These are phyloP conservation scores for Astragalus glycyphyllos DNA, from an alignment of 306 rosid species.

Conservation along the genomic window DNA sequence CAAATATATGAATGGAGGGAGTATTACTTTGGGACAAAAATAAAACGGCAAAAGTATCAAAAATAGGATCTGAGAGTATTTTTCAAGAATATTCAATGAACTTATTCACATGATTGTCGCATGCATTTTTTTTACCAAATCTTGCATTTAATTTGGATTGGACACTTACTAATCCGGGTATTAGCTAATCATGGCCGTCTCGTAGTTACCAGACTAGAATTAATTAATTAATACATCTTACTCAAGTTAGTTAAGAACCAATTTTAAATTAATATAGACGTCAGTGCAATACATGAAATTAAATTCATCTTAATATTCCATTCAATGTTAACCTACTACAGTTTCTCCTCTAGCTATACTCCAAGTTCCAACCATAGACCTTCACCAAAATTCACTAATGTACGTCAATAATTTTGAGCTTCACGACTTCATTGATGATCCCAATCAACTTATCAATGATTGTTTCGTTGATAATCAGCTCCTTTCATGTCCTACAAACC, in stretches of 20 bases:
- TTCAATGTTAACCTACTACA: not conserved
- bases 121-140: conserved; percentile 12
- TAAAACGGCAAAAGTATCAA: too few relatives aligned
- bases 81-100: not conserved
- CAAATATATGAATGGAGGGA: too few relatives aligned
- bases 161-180: conserved; percentile 1
- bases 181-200: not conserved
- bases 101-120: not conserved
- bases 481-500: conserved; percentile 33
- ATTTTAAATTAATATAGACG: not conserved
- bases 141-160: not conserved
- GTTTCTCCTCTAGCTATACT: too few relatives aligned
- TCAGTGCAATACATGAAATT: not conserved
- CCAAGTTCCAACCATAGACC: conserved; percentile 33
- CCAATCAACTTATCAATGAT: conserved; percentile 63
- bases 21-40: too few relatives aligned
- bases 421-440: conserved; percentile 59
- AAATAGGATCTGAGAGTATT: too few relatives aligned
- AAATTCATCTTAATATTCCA: not conserved
- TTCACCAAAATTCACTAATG: conserved; percentile 38
- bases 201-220: not conserved
- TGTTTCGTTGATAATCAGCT: conserved; percentile 50
- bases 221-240: too few relatives aligned
- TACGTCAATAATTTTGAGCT: conserved; percentile 59
- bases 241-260: too few relatives aligned